These are phyloP conservation scores for Suillus luteus DNA, from an alignment of 768 basidiomycete genomes.

Conservation along the genomic window DNA sequence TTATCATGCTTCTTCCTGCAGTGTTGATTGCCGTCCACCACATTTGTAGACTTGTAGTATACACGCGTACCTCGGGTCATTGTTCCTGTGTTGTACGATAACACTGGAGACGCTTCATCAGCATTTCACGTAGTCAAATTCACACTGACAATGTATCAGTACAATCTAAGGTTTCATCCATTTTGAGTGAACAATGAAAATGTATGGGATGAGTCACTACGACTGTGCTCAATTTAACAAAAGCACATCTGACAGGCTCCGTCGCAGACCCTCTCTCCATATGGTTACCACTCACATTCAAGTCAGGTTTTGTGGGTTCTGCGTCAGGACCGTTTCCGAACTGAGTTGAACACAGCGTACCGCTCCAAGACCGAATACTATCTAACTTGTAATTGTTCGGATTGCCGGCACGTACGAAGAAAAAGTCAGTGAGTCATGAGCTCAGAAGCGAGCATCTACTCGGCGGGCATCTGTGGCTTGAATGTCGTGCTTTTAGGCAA, in stretches of 20 bases:
- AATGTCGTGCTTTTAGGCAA: slow-evolving; percentile 36
- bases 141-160: not conserved
- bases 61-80: not conserved
- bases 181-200: not conserved
- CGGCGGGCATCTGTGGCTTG: slow-evolving; percentile 43
- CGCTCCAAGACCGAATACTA: slow-evolving; percentile 50
- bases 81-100: slow-evolving; percentile 3
- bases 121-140: not conserved
- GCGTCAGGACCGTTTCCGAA: slow-evolving; percentile 46
- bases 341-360: slow-evolving; percentile 33
- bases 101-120: not conserved
- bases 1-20: not conserved
- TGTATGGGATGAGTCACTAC: not conserved
- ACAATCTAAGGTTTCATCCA: not conserved
- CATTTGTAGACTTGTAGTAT: not conserved
- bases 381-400: slow-evolving; percentile 56
- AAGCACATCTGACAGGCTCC: not conserved
- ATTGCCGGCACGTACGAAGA: slow-evolving; percentile 58
- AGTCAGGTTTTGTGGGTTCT: slow-evolving; percentile 33
- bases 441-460: slow-evolving; percentile 56
- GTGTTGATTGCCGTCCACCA: not conserved
- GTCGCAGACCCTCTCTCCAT: slow-evolving; percentile 38
- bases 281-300: slow-evolving; percentile 39
- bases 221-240: not conserved
- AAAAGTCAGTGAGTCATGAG: slow-evolving; percentile 64